These are phyloP conservation scores for Albophoma yamanashiensis DNA, from an alignment of 2,329 filamentous ascomycete species.

Conservation along the genomic window DNA sequence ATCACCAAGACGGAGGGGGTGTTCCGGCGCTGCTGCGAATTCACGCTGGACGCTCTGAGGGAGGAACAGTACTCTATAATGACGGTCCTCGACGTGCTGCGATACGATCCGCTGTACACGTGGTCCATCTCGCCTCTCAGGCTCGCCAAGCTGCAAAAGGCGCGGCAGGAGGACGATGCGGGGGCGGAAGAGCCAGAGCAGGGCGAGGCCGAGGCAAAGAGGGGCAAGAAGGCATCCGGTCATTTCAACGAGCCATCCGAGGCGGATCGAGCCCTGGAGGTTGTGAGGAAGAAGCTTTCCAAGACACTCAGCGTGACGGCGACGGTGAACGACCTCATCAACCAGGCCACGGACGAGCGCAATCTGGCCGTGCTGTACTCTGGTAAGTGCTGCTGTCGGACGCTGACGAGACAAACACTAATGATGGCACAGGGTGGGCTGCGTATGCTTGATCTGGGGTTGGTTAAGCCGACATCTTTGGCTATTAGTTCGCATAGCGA, in stretches of 20 bases:
- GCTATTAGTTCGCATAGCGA: background rate
- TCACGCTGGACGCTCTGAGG: conserved; percentile 88
- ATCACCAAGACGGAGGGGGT: conserved; percentile 92
- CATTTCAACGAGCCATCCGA: conserved; percentile 53
- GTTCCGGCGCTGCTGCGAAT: conserved; percentile 96
- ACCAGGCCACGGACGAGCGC: conserved; percentile 85
- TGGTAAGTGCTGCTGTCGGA: conserved; percentile 37
- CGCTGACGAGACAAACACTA: conserved; percentile 6
- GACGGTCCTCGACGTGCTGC: conserved; percentile 93
- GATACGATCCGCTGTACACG: conserved; percentile 94
- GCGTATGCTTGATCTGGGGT: conserved; percentile 27
- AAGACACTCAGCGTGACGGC: conserved; percentile 91
- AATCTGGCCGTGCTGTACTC: conserved; percentile 88
- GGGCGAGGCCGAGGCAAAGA: conserved; percentile 29
- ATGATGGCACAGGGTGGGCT: conserved; percentile 27
- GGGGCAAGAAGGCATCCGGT: conserved; percentile 18
- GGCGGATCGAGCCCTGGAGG: conserved; percentile 81
- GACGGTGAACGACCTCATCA: conserved; percentile 93
- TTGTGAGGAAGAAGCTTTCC: conserved; percentile 91
- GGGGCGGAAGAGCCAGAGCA: conserved; percentile 24
- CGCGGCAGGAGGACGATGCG: conserved; percentile 38
- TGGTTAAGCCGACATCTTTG: background rate
- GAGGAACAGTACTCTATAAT: conserved; percentile 96
- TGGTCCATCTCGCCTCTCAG: conserved; percentile 78
- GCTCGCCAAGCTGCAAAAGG: conserved; percentile 53